A percentile compares a stretch with the other conserved stretches of the same genome.
These are phyloP conservation scores for Xylariaceae sp. DNA, from an alignment of 2,329 filamentous ascomycete species.

Conservation along the genomic window DNA sequence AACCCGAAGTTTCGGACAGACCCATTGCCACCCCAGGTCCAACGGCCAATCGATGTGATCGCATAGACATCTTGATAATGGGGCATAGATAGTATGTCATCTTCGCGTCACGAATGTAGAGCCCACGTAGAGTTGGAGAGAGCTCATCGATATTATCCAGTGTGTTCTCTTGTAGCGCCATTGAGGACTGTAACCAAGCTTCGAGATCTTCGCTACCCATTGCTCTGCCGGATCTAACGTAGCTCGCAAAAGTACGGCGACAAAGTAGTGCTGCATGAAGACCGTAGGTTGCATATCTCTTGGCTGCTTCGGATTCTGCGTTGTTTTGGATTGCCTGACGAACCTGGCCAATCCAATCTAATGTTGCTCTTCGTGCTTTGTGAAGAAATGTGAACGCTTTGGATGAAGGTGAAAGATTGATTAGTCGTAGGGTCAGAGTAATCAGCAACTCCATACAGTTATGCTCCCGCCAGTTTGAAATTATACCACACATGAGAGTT, in stretches of 20 bases:
- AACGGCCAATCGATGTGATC: slow-evolving; percentile 8
- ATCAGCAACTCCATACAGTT: slow-evolving; percentile 49
- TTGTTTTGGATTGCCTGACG: slow-evolving; percentile 11
- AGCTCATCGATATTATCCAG: slow-evolving; percentile 34
- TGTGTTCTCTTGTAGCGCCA: slow-evolving; percentile 44
- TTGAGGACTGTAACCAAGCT: slow-evolving; percentile 21
- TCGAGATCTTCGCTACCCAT: slow-evolving; percentile 18
- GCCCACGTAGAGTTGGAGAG: slow-evolving; percentile 30
- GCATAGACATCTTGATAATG: slow-evolving; percentile 35
- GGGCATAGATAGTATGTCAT: slow-evolving; percentile 35
- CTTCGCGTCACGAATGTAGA: slow-evolving; percentile 45
- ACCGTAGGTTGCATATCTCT: slow-evolving; percentile 39
- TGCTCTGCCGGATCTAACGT: slow-evolving; percentile 2
- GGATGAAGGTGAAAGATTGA: not conserved
- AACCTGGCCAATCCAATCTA: slow-evolving; percentile 8
- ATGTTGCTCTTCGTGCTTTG: slow-evolving; percentile 4
- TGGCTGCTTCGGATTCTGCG: slow-evolving; percentile 39
- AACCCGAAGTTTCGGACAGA: slow-evolving; percentile 37
- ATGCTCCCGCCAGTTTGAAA: slow-evolving; percentile 55
- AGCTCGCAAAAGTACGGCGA: slow-evolving; percentile 20
- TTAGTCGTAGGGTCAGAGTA: slow-evolving; percentile 8
- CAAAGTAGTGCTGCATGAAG: slow-evolving; percentile 57
- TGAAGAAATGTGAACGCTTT: not conserved
- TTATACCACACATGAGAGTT: slow-evolving; percentile 40
- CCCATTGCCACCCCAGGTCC: slow-evolving; percentile 33